phyloP scores from a whole-genome alignment of 192 early-diverging fungal genomes.

The Coemansia sp. region DNA sequence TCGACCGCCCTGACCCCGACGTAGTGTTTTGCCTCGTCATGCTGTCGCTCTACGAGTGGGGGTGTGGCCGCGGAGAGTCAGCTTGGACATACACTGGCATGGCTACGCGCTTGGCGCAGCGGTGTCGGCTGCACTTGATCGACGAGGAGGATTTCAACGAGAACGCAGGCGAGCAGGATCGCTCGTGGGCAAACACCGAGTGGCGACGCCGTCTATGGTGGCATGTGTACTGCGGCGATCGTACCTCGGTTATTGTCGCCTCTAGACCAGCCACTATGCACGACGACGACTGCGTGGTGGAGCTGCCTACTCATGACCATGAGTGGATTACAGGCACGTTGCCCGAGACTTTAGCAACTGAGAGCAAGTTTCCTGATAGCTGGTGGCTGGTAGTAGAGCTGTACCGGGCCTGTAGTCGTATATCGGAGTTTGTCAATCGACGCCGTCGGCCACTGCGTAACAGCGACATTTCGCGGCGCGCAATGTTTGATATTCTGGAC shows the following conservation, averaged over 20 bases:
- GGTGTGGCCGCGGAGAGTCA: conserved; percentile 56
- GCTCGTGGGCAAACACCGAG: conserved; percentile 42
- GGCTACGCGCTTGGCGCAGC: conserved; percentile 54
- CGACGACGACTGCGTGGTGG: conserved; percentile 54
- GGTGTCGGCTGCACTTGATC: conserved; percentile 50
- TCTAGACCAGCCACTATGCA: conserved; percentile 53
- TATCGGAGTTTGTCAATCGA: conserved; percentile 53
- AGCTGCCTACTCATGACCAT: conserved; percentile 53
- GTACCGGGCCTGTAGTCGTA: conserved; percentile 47
- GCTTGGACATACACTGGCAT: conserved; percentile 57
- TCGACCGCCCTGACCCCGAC: conserved; percentile 54
- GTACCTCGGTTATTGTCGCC: conserved; percentile 53
- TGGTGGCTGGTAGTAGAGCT: conserved; percentile 52
- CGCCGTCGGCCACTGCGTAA: conserved; percentile 46
- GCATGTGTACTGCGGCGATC: conserved; percentile 50
- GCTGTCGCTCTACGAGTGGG: conserved; percentile 57
- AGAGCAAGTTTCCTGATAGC: conserved; percentile 30
- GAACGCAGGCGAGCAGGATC: conserved; percentile 38
- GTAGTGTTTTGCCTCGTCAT: conserved; percentile 48
- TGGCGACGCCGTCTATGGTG: conserved; percentile 57
- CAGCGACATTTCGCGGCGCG: conserved; percentile 38
- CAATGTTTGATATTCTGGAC: conserved; percentile 52
- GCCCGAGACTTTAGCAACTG: conserved; percentile 4
- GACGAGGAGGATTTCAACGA: conserved; percentile 58
- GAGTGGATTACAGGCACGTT: conserved; percentile 45